Evolutionary conservation across 1,284 basidiomycete genomes (phyloP).

Genomic region (Sphaerobolus stellatus): DNA sequence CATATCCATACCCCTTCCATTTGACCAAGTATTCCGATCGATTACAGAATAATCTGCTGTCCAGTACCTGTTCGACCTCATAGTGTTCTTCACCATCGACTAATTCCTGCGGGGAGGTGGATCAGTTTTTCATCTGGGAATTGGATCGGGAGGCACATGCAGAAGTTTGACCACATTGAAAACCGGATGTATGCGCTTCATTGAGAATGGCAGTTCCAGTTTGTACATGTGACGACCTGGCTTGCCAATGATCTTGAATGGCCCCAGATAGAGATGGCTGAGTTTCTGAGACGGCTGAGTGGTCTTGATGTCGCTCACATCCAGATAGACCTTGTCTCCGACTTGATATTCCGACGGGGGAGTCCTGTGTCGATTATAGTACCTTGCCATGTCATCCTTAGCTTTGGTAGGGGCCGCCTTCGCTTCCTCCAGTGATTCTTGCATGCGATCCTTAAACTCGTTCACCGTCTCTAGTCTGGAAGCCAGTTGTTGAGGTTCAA

Average conservation of each 20-base stretch:
- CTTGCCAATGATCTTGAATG: neutral
- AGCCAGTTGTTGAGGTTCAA: neutral
- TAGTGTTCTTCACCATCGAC: neutral
- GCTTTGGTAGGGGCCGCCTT: neutral
- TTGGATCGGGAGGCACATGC: neutral
- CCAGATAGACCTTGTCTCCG: neutral
- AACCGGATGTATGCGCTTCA: neutral
- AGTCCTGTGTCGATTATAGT: neutral
- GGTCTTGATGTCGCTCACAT: neutral
- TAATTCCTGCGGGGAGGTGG: neutral
- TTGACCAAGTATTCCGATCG: neutral
- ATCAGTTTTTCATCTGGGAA: neutral
- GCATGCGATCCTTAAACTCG: neutral
- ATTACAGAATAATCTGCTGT: neutral
- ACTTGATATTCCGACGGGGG: neutral
- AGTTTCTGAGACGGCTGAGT: neutral
- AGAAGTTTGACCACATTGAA: neutral
- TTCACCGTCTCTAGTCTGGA: neutral
- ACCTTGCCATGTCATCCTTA: neutral
- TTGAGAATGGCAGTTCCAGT: no score
- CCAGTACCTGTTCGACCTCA: neutral
- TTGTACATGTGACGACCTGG: neutral
- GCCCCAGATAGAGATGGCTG: neutral
- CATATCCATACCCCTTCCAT: constrained; percentile 1
- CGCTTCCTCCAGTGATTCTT: neutral